Conservation (phyloP, 352 stramenopile species). For the Hyaloperonospora arabidopsidis region DNA sequence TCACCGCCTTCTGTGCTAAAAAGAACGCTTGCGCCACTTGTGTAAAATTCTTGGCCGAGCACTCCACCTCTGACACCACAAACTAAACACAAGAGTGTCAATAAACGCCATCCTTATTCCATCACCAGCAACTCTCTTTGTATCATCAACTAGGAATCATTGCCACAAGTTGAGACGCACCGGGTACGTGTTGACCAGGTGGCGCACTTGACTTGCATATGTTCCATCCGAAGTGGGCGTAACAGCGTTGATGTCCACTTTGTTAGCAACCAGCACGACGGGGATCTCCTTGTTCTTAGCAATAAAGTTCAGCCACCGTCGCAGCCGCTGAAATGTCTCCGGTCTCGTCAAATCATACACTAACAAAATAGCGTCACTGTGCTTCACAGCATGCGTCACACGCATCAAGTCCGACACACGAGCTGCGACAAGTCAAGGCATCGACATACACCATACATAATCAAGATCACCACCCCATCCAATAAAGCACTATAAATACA, state of each 20-base stretch:
- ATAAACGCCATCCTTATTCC: no score
- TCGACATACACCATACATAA: neutral
- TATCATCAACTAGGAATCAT: neutral
- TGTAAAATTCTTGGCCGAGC: constrained; percentile 84
- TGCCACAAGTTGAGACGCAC: constrained; percentile 18
- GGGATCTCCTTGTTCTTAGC: constrained; percentile 81
- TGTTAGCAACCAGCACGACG: constrained; percentile 85
- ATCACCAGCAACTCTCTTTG: no score
- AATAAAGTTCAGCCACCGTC: constrained; percentile 81
- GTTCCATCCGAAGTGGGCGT: constrained; percentile 47
- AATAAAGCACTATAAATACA: no score
- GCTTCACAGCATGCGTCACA: constrained; percentile 77
- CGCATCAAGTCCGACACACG: constrained; percentile 75
- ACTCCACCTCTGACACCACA: constrained; percentile 75
- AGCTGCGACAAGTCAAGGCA: constrained; percentile 21
- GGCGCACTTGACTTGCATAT: constrained; percentile 63
- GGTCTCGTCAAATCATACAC: constrained; percentile 82
- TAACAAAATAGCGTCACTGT: constrained; percentile 79
- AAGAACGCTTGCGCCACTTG: constrained; percentile 85
- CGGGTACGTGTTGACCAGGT: constrained; percentile 65
- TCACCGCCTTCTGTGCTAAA: constrained; percentile 82
- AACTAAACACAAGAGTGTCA: constrained; percentile 32
- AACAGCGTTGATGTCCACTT: constrained; percentile 75
- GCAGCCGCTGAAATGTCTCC: constrained; percentile 78
- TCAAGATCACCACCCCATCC: no score